phyloP scores from a whole-genome alignment of 2,329 filamentous ascomycete genomes.

The Aureobasidium pullulans region DNA sequence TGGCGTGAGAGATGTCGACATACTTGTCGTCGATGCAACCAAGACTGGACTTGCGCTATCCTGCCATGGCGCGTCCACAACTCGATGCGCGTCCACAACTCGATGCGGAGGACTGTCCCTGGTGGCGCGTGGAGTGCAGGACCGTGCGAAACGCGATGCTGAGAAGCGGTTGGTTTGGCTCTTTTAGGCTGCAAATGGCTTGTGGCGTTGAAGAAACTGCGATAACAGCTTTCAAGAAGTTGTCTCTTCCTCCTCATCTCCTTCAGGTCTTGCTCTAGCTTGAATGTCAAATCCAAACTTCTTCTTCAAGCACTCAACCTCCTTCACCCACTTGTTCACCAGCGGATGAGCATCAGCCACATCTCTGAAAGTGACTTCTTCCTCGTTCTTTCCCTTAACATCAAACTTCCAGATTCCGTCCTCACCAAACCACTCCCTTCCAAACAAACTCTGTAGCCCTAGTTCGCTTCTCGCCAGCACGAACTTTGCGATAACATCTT shows the following conservation, averaged over 20 bases:
- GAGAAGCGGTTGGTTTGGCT: too few relatives aligned
- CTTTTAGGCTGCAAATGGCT: too few relatives aligned
- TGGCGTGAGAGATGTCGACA: too few relatives aligned
- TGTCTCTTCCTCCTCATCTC: background rate
- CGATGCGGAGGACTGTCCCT: too few relatives aligned
- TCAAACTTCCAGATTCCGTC: conserved; percentile 67
- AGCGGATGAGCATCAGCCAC: conserved; percentile 63
- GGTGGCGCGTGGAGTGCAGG: too few relatives aligned
- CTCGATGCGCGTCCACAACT: too few relatives aligned
- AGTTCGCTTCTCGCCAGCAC: conserved; percentile 33
- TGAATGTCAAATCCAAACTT: conserved; percentile 33
- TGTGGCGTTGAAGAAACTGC: too few relatives aligned
- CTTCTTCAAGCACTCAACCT: conserved; percentile 36
- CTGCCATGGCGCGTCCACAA: too few relatives aligned
- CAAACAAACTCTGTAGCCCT: conserved; percentile 55
- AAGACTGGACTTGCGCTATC: too few relatives aligned
- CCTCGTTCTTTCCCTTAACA: conserved; percentile 27
- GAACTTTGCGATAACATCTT: conserved; percentile 20
- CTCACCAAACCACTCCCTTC: conserved; percentile 55
- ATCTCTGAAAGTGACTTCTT: conserved; percentile 49
- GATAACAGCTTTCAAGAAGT: background rate
- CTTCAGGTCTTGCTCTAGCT: background rate
- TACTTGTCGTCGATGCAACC: too few relatives aligned
- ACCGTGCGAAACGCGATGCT: too few relatives aligned
- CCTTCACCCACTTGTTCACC: conserved; percentile 52